Evolutionary conservation across 2,329 filamentous ascomycete species (phyloP), one percentile per base, ranked within the genome.

Genomic region (Cadophora gregata): DNA sequence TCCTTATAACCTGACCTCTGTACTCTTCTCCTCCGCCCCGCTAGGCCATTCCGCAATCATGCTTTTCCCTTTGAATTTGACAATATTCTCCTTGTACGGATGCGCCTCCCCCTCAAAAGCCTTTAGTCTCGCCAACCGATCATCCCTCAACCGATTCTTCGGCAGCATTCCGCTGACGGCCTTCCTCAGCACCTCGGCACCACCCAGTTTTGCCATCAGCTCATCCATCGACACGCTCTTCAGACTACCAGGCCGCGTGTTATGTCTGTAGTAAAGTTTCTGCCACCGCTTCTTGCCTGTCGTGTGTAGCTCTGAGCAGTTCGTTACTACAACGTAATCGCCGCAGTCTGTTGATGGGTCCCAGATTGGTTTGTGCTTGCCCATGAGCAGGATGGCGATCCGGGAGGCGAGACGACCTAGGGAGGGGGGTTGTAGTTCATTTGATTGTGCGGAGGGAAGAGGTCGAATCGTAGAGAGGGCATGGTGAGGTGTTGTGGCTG

Each of bases 361-460:
- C 83, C 89, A 99, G 80, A 96, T 97, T 25, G 96, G 96, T 83
- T 99, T 99, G 86, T 99, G 91, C 85, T 99, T 99, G 82, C 96
- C 96, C 94, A 98, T 97, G 62, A 97, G 88, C 68, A 93, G 85
- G 63, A 90, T 84, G 69, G 94, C 95, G 79, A 97, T 97, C 70
- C 91, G 89, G 62, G 91, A 93, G 69, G 95, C 95, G 61, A 97
- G 86, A 50, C 95, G 93, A 73, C 95, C 95, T 48, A 97, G 90
- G n/a, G 93, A 89, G 16, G 93, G 93, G 21, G 88, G 85, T 24
- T 88, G 88, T 27, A 88, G 79, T 47, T 74, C 65, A 3, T 78
- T 72, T 74, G 85, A 78, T 51, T 65, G 62, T 9, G 72, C 45
- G 7, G 75, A 63, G 51, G 79, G 76, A 1, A 77, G 72, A 3